Evolutionary conservation across 106 monocot genomes (phyloP).

Genomic region (Apostasia ramifera): DNA sequence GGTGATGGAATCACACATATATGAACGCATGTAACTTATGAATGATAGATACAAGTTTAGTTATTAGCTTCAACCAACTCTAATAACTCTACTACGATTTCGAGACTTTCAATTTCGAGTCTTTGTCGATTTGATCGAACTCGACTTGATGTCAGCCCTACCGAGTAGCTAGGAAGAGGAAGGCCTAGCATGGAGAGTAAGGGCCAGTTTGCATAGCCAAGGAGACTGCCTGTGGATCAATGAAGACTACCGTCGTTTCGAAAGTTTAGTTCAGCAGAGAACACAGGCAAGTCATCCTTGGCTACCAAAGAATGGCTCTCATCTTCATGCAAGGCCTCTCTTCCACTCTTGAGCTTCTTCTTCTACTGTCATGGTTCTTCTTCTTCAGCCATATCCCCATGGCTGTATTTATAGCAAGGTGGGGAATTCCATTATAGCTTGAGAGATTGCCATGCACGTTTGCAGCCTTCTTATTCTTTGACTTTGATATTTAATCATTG

Average conservation of each 20-base stretch:
- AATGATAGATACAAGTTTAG: too few species aligned
- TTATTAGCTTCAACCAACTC: too few species aligned
- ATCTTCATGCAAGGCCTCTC: slow-evolving; percentile 16
- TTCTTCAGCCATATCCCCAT: background rate
- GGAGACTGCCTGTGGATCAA: slow-evolving; percentile 4
- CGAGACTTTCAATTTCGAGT: too few species aligned
- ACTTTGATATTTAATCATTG: background rate
- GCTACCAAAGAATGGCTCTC: slow-evolving; percentile 13
- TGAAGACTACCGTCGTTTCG: background rate
- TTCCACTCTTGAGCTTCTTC: slow-evolving; percentile 5
- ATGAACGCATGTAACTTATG: too few species aligned
- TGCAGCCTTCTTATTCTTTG: background rate
- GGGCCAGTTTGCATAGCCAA: slow-evolving; percentile 6
- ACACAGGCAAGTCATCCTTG: slow-evolving; percentile 22
- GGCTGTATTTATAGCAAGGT: background rate
- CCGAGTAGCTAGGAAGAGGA: background rate
- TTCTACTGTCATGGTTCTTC: background rate
- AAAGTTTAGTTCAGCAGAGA: background rate
- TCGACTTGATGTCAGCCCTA: too few species aligned
- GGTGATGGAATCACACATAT: too few species aligned
- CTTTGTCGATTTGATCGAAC: too few species aligned
- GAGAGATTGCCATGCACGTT: background rate
- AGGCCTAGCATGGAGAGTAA: slow-evolving; percentile 14
- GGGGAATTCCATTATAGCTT: too few species aligned
- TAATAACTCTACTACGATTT: too few species aligned